phyloP scores from a whole-genome alignment of 805 yeast genomes.

The Metschnikowia kofuensis region DNA sequence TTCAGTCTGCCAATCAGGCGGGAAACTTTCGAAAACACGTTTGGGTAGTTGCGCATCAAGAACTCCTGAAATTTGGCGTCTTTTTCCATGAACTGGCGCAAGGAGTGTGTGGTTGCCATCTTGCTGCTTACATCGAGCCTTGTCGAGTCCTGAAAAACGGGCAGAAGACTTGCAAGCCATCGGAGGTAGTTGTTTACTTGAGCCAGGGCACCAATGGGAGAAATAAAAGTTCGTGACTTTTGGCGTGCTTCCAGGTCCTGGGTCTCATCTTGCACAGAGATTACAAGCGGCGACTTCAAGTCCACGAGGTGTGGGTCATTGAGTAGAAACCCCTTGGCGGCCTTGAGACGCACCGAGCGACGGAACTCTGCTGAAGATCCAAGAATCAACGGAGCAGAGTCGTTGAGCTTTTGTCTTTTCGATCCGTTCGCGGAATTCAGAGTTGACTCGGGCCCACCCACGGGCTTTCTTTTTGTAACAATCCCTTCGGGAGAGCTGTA shows the following conservation, averaged over 20 bases:
- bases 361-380: slow-evolving; percentile 45
- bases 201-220: slow-evolving; percentile 13
- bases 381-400: slow-evolving; percentile 35
- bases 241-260: neutral
- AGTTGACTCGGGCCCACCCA: too few species aligned
- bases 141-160: slow-evolving; percentile 16
- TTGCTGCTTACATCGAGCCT: slow-evolving; percentile 22
- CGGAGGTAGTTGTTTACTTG: slow-evolving; percentile 17
- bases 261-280: slow-evolving; percentile 5
- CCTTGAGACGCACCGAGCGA: slow-evolving; percentile 45
- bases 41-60: slow-evolving; percentile 14
- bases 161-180: slow-evolving; percentile 17
- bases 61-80: slow-evolving; percentile 43
- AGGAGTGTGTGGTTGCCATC: slow-evolving; percentile 49
- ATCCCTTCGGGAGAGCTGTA: too few species aligned
- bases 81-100: slow-evolving; percentile 58
- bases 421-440: too few species aligned
- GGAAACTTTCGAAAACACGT: neutral
- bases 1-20: neutral
- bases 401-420: slow-evolving; percentile 11
- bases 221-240: slow-evolving; percentile 1
- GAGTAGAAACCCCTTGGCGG: slow-evolving; percentile 50
- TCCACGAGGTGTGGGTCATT: slow-evolving; percentile 49
- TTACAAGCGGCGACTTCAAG: slow-evolving; percentile 25
- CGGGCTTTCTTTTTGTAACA: too few species aligned